Base-by-base conservation (phyloP, 73 alveolate species). In the Stentor roeselii region DNA sequence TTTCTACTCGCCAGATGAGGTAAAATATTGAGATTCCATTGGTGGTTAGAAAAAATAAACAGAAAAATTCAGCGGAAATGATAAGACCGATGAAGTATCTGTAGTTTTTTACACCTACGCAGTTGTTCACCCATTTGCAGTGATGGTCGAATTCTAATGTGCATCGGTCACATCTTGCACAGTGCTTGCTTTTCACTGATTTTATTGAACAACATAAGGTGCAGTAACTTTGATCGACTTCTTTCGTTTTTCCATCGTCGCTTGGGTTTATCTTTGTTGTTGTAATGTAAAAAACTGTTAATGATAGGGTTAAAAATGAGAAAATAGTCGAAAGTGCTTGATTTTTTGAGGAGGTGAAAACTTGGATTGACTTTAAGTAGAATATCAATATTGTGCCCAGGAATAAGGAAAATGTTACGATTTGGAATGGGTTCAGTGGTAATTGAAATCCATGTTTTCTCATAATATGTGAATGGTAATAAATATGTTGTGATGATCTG, bases 131-230 rank as follows among this genome's bases (percentile, higher is more conserved):
- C 86, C 88, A 90, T 58, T 77, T 42, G 85, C 97, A 92, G 86
- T 92, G 97, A 84, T 92, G 97, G 86, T 92, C 97, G 83, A 90
- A 93, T 75, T 77, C 84, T 59, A 60, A 83, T 41, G 88, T 87
- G 60, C 97, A 92, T 67, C 86, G 61, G 60, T 87, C 88, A 82
- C 97, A 92, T 60, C 77, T 61, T 39, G 76, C 87, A 75, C 97
- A 92, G 85, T 92, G 97, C 87, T 80, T 85, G 3, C 83, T 78
- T 3, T 42, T 78, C 15, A 31, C 83, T 21, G 84, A n/a, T 38
- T 59, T 84, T 58, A 50, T 61, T 3, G 87, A 14, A 31, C 60
- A 39, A 41, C 91, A 85, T 3, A 85, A 31, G 36, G 75, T 36
- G 60, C 91, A 85, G 27, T 76, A 78, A 75, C 32, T 75, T 59